Evolutionary conservation across 768 basidiomycete genomes (phyloP), one percentile per base, ranked within the genome.

Genomic region (Psilocybe tampanensis): DNA sequence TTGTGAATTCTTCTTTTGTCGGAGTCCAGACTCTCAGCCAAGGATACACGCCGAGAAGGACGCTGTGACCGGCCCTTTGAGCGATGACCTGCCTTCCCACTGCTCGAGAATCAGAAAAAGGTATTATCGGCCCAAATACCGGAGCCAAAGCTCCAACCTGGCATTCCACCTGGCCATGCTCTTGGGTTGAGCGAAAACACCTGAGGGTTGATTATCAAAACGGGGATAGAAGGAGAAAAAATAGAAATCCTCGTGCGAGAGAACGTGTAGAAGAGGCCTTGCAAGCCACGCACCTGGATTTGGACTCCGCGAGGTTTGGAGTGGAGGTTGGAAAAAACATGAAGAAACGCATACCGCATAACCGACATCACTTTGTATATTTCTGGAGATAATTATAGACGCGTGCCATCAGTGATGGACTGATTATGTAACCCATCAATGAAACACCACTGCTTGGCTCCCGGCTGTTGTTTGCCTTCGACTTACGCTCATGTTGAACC

Each of bases 101-200:
- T n/a, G 18, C 26, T 48, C 9, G 9, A 33, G 13, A n/a, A 32
- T 32, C 13, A 48, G n/a, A 32, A 18, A 23, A 17, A 29, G 18
- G 47, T n/a, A 48, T 24, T 48, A 48, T 48, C 47, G 47, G 47
- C 47, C 18, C 47, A 32, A n/a, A 17, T n/a, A 17, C 26, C 47
- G 47, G 47, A 48, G 47, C 12, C 32, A 29, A 23, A 33, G 12
- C 47, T 26, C 18, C n/a, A 29, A 48, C 15, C 4, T 45, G 47
- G 8, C 47, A 32, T 33, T 8, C 1, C 29, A 17, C 7, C n/a
- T n/a, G 26, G 29, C 8, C 26, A 29, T 48, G 29, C 32, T 47
- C 26, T 47, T 24, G 44, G 47, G 29, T n/a, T 32, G 47, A 5
- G 36, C 12, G 36, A 39, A 39, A 39, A 3, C 7, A n/a, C 12